Evolutionary conservation across 2,329 filamentous ascomycete species (phyloP).

Genomic region (Ophiostoma australiae): DNA sequence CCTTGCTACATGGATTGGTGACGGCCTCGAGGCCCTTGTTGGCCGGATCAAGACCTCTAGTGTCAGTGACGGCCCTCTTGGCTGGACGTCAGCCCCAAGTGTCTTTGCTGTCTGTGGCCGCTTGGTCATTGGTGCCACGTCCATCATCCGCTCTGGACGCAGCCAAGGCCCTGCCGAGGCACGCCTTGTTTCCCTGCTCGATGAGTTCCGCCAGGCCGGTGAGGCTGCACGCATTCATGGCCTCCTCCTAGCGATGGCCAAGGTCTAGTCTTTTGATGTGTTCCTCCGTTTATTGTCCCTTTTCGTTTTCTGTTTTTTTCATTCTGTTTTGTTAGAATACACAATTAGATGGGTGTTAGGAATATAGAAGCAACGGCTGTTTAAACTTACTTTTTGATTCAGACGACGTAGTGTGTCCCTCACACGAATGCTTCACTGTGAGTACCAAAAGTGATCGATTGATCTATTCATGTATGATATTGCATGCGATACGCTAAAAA

Average conservation of each 20-base stretch:
- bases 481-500: conserved; percentile 11
- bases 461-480: conserved; percentile 5
- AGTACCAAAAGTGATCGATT: not conserved
- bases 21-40: conserved; percentile 45
- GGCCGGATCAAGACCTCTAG: conserved; percentile 30
- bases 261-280: not conserved
- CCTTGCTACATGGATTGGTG: conserved; percentile 45
- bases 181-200: conserved; percentile 20
- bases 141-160: conserved; percentile 30
- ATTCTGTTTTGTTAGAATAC: not conserved
- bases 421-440: not conserved
- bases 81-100: conserved; percentile 65
- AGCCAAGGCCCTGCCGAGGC: not conserved
- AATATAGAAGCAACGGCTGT: not conserved
- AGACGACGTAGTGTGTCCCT: not conserved
- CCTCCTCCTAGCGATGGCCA: conserved; percentile 25
- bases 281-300: not conserved
- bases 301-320: not conserved
- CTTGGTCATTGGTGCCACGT: conserved; percentile 40
- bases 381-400: not conserved
- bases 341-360: not conserved
- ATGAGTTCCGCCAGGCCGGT: conserved; percentile 17
- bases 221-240: conserved; percentile 25
- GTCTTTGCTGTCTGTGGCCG: conserved; percentile 58
- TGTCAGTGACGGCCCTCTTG: conserved; percentile 59